Conservation (phyloP, 257 asterid genomes). For the Solanum tarijense region DNA sequence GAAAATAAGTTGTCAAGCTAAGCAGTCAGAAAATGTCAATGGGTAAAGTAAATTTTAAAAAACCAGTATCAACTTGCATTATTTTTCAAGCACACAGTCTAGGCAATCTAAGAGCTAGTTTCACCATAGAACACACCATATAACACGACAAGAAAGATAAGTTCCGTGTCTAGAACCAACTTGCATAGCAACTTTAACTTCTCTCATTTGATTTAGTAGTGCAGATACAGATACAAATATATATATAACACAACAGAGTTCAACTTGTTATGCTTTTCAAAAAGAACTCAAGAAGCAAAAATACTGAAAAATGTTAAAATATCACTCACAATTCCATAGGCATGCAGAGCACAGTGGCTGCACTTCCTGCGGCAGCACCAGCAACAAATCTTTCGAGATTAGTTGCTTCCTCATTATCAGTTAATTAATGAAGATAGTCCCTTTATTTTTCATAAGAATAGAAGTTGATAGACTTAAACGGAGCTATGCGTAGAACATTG, state of each 20-base stretch:
- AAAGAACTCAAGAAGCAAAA: not conserved
- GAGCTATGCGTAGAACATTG: slow-evolving; percentile 78
- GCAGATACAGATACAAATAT: not conserved
- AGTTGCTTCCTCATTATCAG: slow-evolving; percentile 72
- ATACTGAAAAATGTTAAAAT: slow-evolving; percentile 2
- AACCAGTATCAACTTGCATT: not conserved
- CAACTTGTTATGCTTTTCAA: not conserved
- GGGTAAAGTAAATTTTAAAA: not conserved
- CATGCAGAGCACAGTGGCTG: slow-evolving; percentile 75
- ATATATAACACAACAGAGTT: not conserved
- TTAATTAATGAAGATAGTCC: slow-evolving; percentile 42
- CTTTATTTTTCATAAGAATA: slow-evolving; percentile 77
- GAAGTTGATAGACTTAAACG: slow-evolving; percentile 77
- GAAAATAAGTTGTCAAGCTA: not conserved
- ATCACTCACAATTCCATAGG: slow-evolving; percentile 87
- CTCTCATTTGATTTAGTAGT: not conserved
- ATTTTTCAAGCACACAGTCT: not conserved
- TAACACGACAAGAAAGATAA: not conserved
- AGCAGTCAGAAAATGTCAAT: not conserved
- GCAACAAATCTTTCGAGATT: slow-evolving; percentile 79
- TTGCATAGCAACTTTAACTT: not conserved
- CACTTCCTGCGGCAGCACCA: slow-evolving; percentile 92
- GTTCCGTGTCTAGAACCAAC: not conserved
- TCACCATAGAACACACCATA: not conserved
- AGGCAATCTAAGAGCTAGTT: not conserved